Conservation (phyloP, 78 protist genomes). For the Acrasis kona region DNA sequence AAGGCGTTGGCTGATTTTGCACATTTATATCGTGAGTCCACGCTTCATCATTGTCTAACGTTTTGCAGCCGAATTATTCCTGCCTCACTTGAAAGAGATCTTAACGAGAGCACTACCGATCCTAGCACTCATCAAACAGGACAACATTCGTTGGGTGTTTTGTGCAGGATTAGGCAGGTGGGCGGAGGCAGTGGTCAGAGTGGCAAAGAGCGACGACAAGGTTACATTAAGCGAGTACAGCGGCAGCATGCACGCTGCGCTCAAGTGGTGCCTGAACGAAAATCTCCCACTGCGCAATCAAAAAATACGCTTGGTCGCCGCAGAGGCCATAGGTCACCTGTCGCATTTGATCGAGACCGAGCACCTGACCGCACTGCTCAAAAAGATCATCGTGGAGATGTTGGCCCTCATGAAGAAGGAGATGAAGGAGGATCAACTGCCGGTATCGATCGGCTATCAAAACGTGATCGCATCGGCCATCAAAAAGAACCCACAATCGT, state of each 20-base stretch:
- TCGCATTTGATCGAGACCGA: neutral
- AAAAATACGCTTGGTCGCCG: neutral
- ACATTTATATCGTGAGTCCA: neutral
- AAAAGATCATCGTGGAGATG: neutral
- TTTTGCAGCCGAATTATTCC: slow-evolving; percentile 1
- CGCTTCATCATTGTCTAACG: neutral
- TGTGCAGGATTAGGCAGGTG: slow-evolving; percentile 10
- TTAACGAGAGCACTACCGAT: slow-evolving; percentile 8
- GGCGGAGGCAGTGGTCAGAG: slow-evolving; percentile 15
- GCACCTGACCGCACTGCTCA: neutral
- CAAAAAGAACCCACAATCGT: neutral
- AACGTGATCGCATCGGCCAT: neutral
- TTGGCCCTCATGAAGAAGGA: neutral
- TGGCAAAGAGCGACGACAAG: neutral
- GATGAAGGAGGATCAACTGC: neutral
- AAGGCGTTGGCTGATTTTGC: neutral
- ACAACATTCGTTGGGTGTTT: slow-evolving; percentile 12
- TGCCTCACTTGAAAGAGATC: slow-evolving; percentile 23
- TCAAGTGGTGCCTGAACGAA: neutral
- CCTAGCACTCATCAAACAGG: slow-evolving; percentile 20
- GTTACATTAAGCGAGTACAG: neutral
- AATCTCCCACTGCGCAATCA: too few relatives aligned
- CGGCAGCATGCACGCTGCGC: slow-evolving; percentile 16
- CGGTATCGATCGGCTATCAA: neutral
- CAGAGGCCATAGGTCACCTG: neutral